Evolutionary conservation across 202 grass and related monocot genomes (phyloP).

Genomic region (Carex sylvatica): DNA sequence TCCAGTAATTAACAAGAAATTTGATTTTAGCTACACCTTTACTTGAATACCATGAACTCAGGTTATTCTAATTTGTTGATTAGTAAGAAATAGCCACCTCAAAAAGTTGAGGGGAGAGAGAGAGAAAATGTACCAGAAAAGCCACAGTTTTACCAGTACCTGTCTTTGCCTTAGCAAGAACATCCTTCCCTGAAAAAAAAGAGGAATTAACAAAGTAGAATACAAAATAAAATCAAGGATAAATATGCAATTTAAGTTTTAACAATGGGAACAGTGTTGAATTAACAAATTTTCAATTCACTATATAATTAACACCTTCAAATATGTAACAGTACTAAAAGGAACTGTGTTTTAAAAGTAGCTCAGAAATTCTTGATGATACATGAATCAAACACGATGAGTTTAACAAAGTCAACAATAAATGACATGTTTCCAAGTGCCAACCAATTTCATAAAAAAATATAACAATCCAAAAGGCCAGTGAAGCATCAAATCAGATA

Average conservation of each 20-base stretch:
- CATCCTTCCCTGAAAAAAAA: conserved; percentile 65
- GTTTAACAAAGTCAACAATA: not conserved
- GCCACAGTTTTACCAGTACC: conserved; percentile 96
- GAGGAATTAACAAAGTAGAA: conserved; percentile 22
- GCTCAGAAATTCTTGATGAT: not conserved
- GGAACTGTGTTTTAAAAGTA: not conserved
- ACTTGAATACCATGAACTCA: conserved; percentile 22
- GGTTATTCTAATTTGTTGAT: not conserved
- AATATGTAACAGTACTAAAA: not conserved
- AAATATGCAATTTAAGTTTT: not conserved
- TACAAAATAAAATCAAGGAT: not conserved
- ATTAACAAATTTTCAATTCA: not conserved
- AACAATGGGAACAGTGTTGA: not conserved
- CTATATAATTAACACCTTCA: conserved; percentile 10
- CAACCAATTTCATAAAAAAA: not conserved
- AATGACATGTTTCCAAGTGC: not conserved
- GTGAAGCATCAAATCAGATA: not conserved
- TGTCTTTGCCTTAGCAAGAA: conserved; percentile 99
- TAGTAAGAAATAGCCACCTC: not conserved
- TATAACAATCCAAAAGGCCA: not conserved
- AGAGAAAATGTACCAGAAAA: conserved; percentile 68
- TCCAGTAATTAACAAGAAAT: not conserved
- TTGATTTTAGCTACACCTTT: conserved; percentile 23
- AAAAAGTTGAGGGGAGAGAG: not conserved
- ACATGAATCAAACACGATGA: not conserved